These are phyloP conservation scores for Fusarium goolgardi DNA, from an alignment of 2,329 filamentous ascomycete species.

Conservation along the genomic window DNA sequence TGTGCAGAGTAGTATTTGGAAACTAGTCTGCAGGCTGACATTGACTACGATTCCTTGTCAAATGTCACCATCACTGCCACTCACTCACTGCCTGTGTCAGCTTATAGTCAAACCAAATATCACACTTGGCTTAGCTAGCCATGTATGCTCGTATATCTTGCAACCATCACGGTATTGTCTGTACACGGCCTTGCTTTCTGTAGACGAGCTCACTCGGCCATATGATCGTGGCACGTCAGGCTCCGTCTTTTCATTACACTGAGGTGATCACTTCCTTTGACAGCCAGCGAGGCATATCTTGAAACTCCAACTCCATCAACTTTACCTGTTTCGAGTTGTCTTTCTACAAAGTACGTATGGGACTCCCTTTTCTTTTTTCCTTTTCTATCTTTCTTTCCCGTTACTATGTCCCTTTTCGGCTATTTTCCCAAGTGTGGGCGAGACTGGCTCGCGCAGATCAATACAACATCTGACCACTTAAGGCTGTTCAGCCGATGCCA, in stretches of 20 bases:
- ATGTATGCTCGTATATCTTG: not conserved
- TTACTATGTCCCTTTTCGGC: slow-evolving; percentile 8
- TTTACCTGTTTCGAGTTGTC: slow-evolving; percentile 29
- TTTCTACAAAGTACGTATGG: not conserved
- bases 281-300: slow-evolving; percentile 38
- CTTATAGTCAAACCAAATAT: slow-evolving; percentile 1
- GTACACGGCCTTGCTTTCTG: slow-evolving; percentile 11
- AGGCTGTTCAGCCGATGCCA: not conserved
- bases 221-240: not conserved
- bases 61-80: not conserved
- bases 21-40: not conserved
- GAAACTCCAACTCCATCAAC: slow-evolving; percentile 34
- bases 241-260: not conserved
- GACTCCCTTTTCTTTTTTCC: not conserved
- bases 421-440: not conserved
- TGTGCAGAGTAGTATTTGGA: not conserved
- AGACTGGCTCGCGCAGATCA: not conserved
- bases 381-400: slow-evolving; percentile 10
- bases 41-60: not conserved
- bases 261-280: slow-evolving; percentile 32
- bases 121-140: not conserved
- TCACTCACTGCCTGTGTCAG: not conserved
- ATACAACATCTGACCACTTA: slow-evolving; percentile 1
- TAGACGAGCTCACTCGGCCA: not conserved
- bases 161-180: slow-evolving; percentile 1